phyloP scores from a whole-genome alignment of 352 stramenopile genomes.

The Thalassiosira ordinaria region DNA sequence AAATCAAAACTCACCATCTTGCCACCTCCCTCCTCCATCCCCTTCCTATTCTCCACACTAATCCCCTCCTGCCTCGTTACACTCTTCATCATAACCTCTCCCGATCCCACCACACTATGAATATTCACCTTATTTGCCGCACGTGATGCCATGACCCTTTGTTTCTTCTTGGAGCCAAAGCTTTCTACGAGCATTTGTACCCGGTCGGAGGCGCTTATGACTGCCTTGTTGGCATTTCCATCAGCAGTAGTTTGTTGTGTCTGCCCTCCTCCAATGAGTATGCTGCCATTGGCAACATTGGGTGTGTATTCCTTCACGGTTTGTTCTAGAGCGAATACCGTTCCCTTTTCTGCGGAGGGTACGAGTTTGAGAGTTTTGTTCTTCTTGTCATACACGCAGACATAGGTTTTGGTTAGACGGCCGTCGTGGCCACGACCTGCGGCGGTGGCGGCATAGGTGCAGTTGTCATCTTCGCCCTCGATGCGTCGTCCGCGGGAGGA shows the following conservation, averaged over 20 bases:
- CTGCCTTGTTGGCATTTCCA: conserved; percentile 10
- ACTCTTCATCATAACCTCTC: conserved; percentile 56
- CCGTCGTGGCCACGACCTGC: conserved; percentile 59
- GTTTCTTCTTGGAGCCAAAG: conserved; percentile 81
- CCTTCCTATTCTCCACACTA: conserved; percentile 66
- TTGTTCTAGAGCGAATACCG: conserved; percentile 76
- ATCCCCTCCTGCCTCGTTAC: conserved; percentile 42
- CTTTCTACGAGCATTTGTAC: conserved; percentile 66
- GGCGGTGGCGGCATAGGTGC: conserved; percentile 59
- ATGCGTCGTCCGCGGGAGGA: conserved; percentile 50
- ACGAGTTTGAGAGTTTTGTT: conserved; percentile 56
- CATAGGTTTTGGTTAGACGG: conserved; percentile 66
- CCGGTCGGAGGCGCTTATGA: conserved; percentile 28
- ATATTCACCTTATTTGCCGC: conserved; percentile 77
- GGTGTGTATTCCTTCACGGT: conserved; percentile 65
- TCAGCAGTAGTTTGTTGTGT: not conserved
- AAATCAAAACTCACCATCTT: conserved; percentile 26
- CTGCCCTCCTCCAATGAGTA: conserved; percentile 18
- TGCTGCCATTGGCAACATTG: conserved; percentile 12
- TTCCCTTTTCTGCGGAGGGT: conserved; percentile 59
- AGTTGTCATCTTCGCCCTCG: conserved; percentile 65
- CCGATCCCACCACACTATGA: conserved; percentile 72
- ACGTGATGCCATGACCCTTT: conserved; percentile 69
- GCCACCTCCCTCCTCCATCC: conserved; percentile 50
- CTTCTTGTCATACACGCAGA: conserved; percentile 72